Evolutionary conservation across 2,329 filamentous ascomycete genomes (phyloP), one percentile per base, ranked within the genome.

Genomic region (Aspergillus aculeatinus): DNA sequence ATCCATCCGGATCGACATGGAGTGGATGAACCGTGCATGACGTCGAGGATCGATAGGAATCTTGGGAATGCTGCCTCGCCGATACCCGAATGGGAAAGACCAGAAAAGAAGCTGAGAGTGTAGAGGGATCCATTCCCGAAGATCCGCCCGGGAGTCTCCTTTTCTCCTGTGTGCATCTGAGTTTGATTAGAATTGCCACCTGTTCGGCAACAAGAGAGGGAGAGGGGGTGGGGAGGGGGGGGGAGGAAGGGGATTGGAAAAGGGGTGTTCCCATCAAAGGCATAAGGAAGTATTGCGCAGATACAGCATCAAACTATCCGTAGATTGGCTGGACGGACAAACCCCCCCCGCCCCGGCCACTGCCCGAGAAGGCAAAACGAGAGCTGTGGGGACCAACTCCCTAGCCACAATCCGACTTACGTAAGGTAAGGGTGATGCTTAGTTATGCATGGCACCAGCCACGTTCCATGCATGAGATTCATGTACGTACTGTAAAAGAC

Each of bases 21-120:
- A 62, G 57, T 49, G 48, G 62, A 67, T 65, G 62, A 62, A 65
- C 63, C 57, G 63, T 63, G 59, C 64, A 67, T 67, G 65, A 67
- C 65, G 63, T 67, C 51, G 62, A 57, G 50, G 57, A 51, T 49
- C 48, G 29, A 44, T 29, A 19, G 21, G 27, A 29, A n/a, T 16
- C 50, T 25, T 29, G 44, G 48, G 33, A 33, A 51, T 56, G 51
- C 48, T 60, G 54, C 60, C 53, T 60, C 52, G 44, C 29, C 47
- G 44, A 55, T 55, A 48, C 53, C 53, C 53, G n/a, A 55, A 55
- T 21, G 25, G 53, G 53, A 21, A 55, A 55, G 53, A 55, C 53
- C 31, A 55, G 42, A 48, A 35, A 35, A 35, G 33, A 35, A 33
- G 33, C 33, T 35, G 33, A 35, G 33, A 35, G 33, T 35, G 11